Evolutionary conservation across 2,329 filamentous ascomycete species (phyloP), one percentile per base, ranked within the genome.

Genomic region (Arthroderma sp.): DNA sequence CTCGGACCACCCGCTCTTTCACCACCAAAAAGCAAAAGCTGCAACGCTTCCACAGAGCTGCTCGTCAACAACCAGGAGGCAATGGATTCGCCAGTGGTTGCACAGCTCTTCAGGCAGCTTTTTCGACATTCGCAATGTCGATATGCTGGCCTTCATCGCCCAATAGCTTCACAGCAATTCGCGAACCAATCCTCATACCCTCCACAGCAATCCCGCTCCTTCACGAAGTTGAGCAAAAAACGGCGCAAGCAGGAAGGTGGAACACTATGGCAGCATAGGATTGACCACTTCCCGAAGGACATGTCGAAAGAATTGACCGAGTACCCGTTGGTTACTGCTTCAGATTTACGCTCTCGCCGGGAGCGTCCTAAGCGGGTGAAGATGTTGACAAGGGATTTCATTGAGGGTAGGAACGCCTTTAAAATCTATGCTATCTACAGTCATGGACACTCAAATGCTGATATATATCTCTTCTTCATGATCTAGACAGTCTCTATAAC

Each of bases 381-480:
- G 75, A 98, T 98, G 91, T 69, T 95, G 58, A 84, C 93, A 61
- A 77, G 93, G 52, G 93, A 98, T 71, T 98, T 98, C 60, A 91
- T 98, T 59, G 91, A 98, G 63, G 88, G 84, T 87, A 59, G 53
- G 62, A 61, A 30, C 2, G 29, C 7, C 36, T 10, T 4, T 28
- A 32, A n/a, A 29, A 39, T 22, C 3, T 22, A 22, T 22, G 15
- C 15, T 22, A 22, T 22, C 27, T 10, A 22, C 15, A 22, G 27
- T 22, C 29, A 7, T 37, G 32, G 9, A 15, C 28, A 22, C 22
- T n/a, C 30, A 29, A 15, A 33, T 39, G 41, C 34, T 33, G 15
- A 31, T 11, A 31, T 34, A 40, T 9, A 32, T 49, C 28, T 22
- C 5, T 8, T 41, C 6, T 36, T 27, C 50, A 22, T 22, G 15